Evolutionary conservation across 1,139 yeast species (phyloP).

Genomic region (Taphrina wiesneri): DNA sequence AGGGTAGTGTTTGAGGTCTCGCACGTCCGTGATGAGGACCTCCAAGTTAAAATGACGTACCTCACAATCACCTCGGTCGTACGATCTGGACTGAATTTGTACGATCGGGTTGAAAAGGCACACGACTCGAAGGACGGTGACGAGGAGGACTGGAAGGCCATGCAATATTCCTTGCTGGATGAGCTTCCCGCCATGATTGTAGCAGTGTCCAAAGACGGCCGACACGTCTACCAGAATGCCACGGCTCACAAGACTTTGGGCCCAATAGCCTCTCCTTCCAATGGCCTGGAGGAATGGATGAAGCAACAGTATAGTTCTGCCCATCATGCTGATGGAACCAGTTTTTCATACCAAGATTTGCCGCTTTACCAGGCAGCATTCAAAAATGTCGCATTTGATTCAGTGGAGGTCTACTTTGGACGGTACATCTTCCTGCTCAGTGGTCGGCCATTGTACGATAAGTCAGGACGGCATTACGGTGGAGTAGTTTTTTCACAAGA

Average conservation of each 20-base stretch:
- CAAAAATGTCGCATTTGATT: neutral
- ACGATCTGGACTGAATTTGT: neutral
- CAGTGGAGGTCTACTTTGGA: constrained; percentile 25
- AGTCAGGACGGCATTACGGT: constrained; percentile 11
- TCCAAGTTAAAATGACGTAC: neutral
- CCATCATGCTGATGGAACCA: constrained; percentile 10
- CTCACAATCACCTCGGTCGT: constrained; percentile 3
- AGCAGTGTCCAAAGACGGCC: constrained; percentile 25
- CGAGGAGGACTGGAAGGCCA: constrained; percentile 13
- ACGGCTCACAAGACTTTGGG: constrained; percentile 16
- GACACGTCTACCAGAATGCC: constrained; percentile 26
- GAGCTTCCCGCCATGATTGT: constrained; percentile 25
- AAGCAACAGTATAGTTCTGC: constrained; percentile 20
- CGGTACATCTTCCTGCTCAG: constrained; percentile 15
- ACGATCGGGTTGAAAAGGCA: neutral
- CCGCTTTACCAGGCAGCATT: constrained; percentile 22
- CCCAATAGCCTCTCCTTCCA: constrained; percentile 13
- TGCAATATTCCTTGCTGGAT: constrained; percentile 16
- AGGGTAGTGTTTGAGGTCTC: constrained; percentile 2
- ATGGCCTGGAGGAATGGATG: constrained; percentile 15
- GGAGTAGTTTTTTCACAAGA: constrained; percentile 21
- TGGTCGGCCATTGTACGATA: constrained; percentile 31
- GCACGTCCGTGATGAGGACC: neutral
- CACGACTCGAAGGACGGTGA: neutral
- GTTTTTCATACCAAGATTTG: neutral